Evolutionary conservation across 2,329 filamentous ascomycete species (phyloP).

Genomic region (Myriosclerotinia duriaeana): DNA sequence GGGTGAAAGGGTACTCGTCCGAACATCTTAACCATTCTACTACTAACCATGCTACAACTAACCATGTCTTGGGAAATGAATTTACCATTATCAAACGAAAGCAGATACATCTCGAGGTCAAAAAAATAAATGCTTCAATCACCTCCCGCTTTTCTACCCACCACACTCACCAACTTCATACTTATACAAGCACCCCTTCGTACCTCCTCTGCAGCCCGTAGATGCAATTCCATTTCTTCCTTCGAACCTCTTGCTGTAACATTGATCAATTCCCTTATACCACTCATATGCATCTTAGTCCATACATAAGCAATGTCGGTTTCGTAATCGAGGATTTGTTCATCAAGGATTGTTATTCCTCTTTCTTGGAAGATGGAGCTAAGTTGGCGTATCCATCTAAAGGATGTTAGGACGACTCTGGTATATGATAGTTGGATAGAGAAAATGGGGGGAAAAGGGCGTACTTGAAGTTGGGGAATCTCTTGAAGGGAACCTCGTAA

Average conservation of each 20-base stretch:
- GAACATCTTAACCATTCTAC: too few species aligned
- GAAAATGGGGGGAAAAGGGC: not conserved
- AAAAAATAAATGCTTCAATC: not conserved
- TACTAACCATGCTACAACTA: not conserved
- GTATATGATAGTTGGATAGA: not conserved
- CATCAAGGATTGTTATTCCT: not conserved
- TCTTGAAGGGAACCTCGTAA: not conserved
- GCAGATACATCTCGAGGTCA: too few species aligned
- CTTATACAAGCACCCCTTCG: not conserved
- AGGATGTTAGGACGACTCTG: not conserved
- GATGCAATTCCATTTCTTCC: not conserved
- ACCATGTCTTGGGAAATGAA: too few species aligned
- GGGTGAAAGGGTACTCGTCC: not conserved
- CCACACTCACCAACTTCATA: not conserved
- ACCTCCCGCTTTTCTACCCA: not conserved
- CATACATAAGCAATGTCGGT: constrained; percentile 4
- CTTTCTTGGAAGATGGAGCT: constrained; percentile 11
- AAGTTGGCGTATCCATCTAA: constrained; percentile 19
- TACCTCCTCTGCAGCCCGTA: not conserved
- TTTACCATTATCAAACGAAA: too few species aligned
- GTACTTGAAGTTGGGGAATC: constrained; percentile 12
- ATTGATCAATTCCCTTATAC: constrained; percentile 6
- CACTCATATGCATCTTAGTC: constrained; percentile 13
- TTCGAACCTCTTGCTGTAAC: not conserved
- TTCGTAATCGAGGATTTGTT: not conserved